These are phyloP conservation scores for Erythrobasidium yunnanense DNA, from an alignment of 768 basidiomycete genomes.

Conservation along the genomic window DNA sequence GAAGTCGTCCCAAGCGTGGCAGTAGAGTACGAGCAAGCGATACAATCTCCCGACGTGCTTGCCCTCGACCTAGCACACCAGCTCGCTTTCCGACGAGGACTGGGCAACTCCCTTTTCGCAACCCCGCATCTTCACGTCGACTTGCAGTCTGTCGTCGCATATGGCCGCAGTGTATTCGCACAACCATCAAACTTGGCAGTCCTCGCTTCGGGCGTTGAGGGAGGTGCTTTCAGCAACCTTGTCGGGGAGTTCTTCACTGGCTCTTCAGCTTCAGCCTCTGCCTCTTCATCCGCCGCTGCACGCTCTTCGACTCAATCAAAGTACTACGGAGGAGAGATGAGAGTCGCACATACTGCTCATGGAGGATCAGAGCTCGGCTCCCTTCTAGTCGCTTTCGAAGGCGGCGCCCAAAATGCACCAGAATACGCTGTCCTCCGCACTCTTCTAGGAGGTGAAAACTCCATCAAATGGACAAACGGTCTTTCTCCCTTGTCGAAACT, in stretches of 20 bases:
- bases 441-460: slow-evolving; percentile 63
- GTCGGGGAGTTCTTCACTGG: slow-evolving; percentile 58
- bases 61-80: slow-evolving; percentile 80
- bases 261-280: slow-evolving; percentile 43
- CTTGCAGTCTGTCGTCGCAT: slow-evolving; percentile 51
- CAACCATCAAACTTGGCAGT: slow-evolving; percentile 66
- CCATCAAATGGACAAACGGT: slow-evolving; percentile 78
- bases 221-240: slow-evolving; percentile 54
- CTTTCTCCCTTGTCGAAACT: slow-evolving; percentile 56
- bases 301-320: slow-evolving; percentile 44
- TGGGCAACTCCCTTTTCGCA: slow-evolving; percentile 81
- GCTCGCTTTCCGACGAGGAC: slow-evolving; percentile 85
- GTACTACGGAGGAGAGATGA: slow-evolving; percentile 78
- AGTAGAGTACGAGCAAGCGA: slow-evolving; percentile 57
- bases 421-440: slow-evolving; percentile 69
- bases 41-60: slow-evolving; percentile 52
- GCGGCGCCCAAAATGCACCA: slow-evolving; percentile 55
- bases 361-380: slow-evolving; percentile 49
- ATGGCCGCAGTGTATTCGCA: slow-evolving; percentile 61
- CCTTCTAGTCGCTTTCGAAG: slow-evolving; percentile 80
- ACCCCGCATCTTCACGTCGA: slow-evolving; percentile 52
- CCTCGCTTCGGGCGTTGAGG: slow-evolving; percentile 70
- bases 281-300: slow-evolving; percentile 44
- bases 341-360: slow-evolving; percentile 50
- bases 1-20: slow-evolving; percentile 52